Conservation (phyloP, 371 early-diverging fungal genomes). For the Fennellomyces sp. region DNA sequence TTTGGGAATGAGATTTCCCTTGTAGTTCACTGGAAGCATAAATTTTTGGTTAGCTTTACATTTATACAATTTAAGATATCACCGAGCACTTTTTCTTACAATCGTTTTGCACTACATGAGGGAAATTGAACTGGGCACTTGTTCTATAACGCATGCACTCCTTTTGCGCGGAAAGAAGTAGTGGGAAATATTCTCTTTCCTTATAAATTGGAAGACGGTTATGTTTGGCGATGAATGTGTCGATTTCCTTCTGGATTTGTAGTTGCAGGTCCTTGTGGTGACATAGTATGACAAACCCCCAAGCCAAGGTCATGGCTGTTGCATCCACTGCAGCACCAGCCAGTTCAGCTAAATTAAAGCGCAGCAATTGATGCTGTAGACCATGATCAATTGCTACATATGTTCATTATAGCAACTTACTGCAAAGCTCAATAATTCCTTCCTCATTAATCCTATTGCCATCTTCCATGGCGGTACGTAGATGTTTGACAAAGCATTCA, state of each 20-base stretch:
- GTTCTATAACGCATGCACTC: constrained; percentile 21
- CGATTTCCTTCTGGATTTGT: constrained; percentile 11
- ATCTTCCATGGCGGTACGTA: neutral
- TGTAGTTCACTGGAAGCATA: constrained; percentile 1
- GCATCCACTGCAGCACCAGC: constrained; percentile 22
- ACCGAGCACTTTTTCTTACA: constrained; percentile 1
- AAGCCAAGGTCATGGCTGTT: constrained; percentile 10
- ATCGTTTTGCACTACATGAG: constrained; percentile 16
- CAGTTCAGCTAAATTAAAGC: constrained; percentile 14
- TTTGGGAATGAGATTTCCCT: constrained; percentile 9
- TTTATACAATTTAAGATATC: neutral
- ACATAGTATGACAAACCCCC: constrained; percentile 16
- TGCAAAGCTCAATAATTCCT: constrained; percentile 2
- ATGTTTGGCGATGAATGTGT: constrained; percentile 10
- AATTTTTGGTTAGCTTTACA: neutral
- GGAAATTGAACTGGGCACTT: constrained; percentile 1
- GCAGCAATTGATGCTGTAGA: neutral
- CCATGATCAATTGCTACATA: too few species aligned
- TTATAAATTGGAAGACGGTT: constrained; percentile 14
- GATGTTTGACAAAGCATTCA: neutral
- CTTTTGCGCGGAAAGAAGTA: too few species aligned
- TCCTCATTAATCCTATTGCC: neutral
- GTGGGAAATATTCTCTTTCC: constrained; percentile 16
- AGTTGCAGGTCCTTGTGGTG: constrained; percentile 17
- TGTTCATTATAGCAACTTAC: too few species aligned